Percentiles rank a stretch among this genome's conserved stretches.
Conservation (phyloP, 192 early-diverging fungal genomes). For the Pecoramyces ruminantium region DNA sequence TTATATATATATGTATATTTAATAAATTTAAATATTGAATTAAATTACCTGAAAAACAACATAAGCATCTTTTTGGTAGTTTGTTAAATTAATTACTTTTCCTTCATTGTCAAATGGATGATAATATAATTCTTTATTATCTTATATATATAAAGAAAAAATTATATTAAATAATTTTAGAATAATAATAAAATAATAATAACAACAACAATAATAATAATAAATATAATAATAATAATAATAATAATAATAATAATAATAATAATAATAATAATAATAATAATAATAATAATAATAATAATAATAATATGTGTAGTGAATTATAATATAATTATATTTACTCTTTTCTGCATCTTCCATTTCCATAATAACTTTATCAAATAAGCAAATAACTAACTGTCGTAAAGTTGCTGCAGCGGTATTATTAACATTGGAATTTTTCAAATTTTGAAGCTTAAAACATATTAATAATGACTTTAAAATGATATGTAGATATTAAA, state of each 20-base stretch:
- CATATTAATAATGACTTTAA: background rate
- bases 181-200: no score
- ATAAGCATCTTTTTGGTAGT: conserved; percentile 49
- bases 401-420: conserved; percentile 73
- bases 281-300: no score
- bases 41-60: conserved; percentile 50
- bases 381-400: conserved; percentile 66
- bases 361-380: conserved; percentile 57
- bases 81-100: background rate
- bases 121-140: background rate
- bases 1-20: no score
- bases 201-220: no score
- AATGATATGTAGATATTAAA: no score
- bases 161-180: no score
- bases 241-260: no score
- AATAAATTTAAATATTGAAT: no score
- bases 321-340: background rate
- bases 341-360: background rate
- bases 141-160: no score
- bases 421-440: conserved; percentile 49
- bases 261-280: no score
- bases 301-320: no score
- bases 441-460: background rate
- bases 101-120: background rate
- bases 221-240: no score